Evolutionary conservation across 331 rosid genomes (phyloP).

Genomic region (Dryas integrifolia): DNA sequence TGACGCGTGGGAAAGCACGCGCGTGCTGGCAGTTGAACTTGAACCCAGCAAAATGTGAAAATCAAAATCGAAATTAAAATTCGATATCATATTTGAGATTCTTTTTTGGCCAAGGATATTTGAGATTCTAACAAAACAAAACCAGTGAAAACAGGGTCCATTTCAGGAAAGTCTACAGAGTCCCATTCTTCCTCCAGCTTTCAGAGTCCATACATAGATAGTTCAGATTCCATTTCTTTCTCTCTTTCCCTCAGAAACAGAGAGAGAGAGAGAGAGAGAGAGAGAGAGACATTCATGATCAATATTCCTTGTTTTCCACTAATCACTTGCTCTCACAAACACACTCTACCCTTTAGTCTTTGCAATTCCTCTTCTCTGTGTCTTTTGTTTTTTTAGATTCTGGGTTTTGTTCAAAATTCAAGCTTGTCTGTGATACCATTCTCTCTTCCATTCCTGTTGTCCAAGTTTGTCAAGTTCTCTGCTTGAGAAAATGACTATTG

Average conservation of each 20-base stretch:
- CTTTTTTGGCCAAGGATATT: not conserved
- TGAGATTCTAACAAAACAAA: conserved; percentile 16
- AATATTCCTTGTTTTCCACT: conserved; percentile 21
- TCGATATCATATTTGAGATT: conserved; percentile 20
- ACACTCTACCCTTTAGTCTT: conserved; percentile 19
- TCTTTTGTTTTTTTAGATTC: conserved; percentile 27
- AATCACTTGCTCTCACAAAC: conserved; percentile 27
- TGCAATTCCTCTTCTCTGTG: conserved; percentile 15
- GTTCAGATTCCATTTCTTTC: conserved; percentile 38
- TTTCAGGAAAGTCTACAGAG: conserved; percentile 17
- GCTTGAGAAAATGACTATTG: conserved; percentile 45
- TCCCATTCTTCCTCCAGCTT: conserved; percentile 17
- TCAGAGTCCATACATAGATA: conserved; percentile 18
- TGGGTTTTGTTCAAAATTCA: conserved; percentile 32
- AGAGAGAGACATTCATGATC: conserved; percentile 13
- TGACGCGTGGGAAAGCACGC: not conserved
- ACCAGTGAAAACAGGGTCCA: conserved; percentile 21
- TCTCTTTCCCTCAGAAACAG: conserved; percentile 5
- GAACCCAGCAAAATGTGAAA: not conserved
- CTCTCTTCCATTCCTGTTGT: not conserved
- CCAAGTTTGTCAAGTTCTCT: not conserved
- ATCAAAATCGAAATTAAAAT: not conserved
- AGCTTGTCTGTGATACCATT: not conserved
- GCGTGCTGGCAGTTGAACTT: not conserved
- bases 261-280: conserved; percentile 17